Percentiles rank a stretch among this genome's conserved stretches.
Evolutionary conservation across 2,329 filamentous ascomycete species (phyloP).

Genomic region (Thermomyces lanuginosus): DNA sequence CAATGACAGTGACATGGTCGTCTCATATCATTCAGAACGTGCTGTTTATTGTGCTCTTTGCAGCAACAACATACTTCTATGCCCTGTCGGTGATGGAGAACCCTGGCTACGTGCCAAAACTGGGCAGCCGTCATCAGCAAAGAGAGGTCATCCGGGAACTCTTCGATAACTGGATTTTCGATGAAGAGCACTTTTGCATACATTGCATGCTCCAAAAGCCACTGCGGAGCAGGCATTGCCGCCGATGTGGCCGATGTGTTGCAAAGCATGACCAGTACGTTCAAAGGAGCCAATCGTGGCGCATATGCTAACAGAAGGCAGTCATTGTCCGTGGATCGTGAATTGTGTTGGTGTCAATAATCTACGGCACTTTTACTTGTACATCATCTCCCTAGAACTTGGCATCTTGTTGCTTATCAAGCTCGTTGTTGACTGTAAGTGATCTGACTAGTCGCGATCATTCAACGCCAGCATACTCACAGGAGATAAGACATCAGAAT

Average conservation of each 20-base stretch:
- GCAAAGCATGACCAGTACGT: slow-evolving; percentile 94
- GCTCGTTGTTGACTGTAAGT: slow-evolving; percentile 56
- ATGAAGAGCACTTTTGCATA: slow-evolving; percentile 87
- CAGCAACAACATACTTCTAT: slow-evolving; percentile 71
- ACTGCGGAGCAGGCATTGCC: slow-evolving; percentile 88
- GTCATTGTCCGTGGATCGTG: slow-evolving; percentile 94
- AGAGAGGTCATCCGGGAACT: slow-evolving; percentile 79
- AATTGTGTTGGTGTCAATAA: slow-evolving; percentile 95
- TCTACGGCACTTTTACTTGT: slow-evolving; percentile 86
- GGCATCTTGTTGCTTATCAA: slow-evolving; percentile 59
- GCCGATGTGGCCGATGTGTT: slow-evolving; percentile 76
- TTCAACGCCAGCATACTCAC: slow-evolving; percentile 13
- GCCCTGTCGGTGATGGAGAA: slow-evolving; percentile 70
- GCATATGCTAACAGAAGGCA: slow-evolving; percentile 22
- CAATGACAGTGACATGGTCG: slow-evolving; percentile 43
- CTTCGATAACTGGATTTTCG: slow-evolving; percentile 70
- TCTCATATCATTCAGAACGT: slow-evolving; percentile 60
- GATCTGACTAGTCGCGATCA: slow-evolving; percentile 1
- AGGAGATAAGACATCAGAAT: slow-evolving; percentile 45
- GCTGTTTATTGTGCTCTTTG: slow-evolving; percentile 49
- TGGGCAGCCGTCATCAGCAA: slow-evolving; percentile 76
- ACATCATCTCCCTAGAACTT: slow-evolving; percentile 60
- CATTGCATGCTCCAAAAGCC: slow-evolving; percentile 89
- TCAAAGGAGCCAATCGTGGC: slow-evolving; percentile 11
- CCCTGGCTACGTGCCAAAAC: slow-evolving; percentile 83